Percentiles rank a stretch among this genome's conserved stretches.
phyloP scores from a whole-genome alignment of 1,139 yeast species.

The Waltiozyma sp. region DNA sequence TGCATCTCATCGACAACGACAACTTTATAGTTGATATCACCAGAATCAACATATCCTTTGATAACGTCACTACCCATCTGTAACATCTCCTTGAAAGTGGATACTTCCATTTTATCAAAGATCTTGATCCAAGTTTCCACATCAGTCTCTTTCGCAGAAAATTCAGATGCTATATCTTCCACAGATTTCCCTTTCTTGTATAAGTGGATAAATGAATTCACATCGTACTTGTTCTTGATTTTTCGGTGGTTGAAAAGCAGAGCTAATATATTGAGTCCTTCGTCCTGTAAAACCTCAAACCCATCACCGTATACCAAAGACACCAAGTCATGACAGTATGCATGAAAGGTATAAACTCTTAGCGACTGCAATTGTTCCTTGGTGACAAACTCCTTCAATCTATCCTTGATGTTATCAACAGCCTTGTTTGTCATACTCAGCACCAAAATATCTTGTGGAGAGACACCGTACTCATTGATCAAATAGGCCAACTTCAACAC shows the following conservation, averaged over 20 bases:
- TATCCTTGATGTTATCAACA: constrained; percentile 37
- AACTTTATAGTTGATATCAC: constrained; percentile 20
- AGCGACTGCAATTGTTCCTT: constrained; percentile 7
- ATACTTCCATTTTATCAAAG: constrained; percentile 24
- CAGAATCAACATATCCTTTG: constrained; percentile 4
- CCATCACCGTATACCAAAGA: constrained; percentile 28
- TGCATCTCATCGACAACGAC: constrained; percentile 69
- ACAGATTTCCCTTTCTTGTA: constrained; percentile 18
- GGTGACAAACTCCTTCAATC: constrained; percentile 28
- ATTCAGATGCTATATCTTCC: constrained; percentile 1
- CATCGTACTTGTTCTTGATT: constrained; percentile 20
- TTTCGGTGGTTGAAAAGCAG: constrained; percentile 16
- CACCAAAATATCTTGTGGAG: constrained; percentile 47
- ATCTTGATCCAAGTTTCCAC: constrained; percentile 19
- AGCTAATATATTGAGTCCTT: constrained; percentile 36
- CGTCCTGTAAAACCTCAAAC: constrained; percentile 38
- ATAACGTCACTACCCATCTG: constrained; percentile 21
- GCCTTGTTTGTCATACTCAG: constrained; percentile 65
- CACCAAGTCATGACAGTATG: constrained; percentile 41
- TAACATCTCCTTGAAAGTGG: constrained; percentile 32
- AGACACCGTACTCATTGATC: constrained; percentile 26
- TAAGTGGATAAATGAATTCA: constrained; percentile 26
- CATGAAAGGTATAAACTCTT: constrained; percentile 44
- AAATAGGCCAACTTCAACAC: constrained; percentile 42
- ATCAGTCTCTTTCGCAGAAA: constrained; percentile 3